Percentiles rank a stretch among this genome's conserved stretches.
These are phyloP conservation scores for Aspergillus eucalypticola DNA, from an alignment of 2,329 filamentous ascomycete genomes.

Conservation along the genomic window DNA sequence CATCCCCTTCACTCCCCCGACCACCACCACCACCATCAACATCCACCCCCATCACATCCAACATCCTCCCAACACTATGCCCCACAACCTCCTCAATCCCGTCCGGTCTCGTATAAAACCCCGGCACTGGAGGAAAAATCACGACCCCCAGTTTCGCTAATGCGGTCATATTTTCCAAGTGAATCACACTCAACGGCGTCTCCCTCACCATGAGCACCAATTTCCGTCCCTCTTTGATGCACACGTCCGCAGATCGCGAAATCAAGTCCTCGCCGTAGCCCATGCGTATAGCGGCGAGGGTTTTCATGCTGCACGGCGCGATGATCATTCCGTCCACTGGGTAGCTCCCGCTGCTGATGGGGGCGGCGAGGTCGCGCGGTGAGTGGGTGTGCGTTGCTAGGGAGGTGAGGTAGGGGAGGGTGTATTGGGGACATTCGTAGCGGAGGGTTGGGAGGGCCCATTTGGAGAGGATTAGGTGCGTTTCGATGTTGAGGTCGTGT, in stretches of 20 bases:
- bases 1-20: neutral
- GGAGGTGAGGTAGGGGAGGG: conserved; percentile 7
- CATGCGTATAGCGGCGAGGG: conserved; percentile 40
- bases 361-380: conserved; percentile 27
- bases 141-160: conserved; percentile 30
- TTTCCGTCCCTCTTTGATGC: conserved; percentile 42
- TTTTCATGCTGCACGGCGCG: conserved; percentile 48
- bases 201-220: conserved; percentile 43
- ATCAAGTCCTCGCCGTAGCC: conserved; percentile 48
- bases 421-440: conserved; percentile 19
- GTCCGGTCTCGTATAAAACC: conserved; percentile 38
- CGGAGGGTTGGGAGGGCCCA: conserved; percentile 31
- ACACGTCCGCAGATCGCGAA: conserved; percentile 45
- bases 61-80: conserved; percentile 45
- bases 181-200: conserved; percentile 30
- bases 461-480: conserved; percentile 29
- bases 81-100: conserved; percentile 39
- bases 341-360: conserved; percentile 25
- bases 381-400: conserved; percentile 20
- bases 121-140: conserved; percentile 43
- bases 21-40: conserved; percentile 10
- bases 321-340: conserved; percentile 47
- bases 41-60: conserved; percentile 37
- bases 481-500: conserved; percentile 26
- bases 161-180: conserved; percentile 9